Percentiles rank a stretch among this genome's conserved stretches.
Conservation (phyloP, 768 basidiomycete genomes). For the Pleurotus citrinopileatus region DNA sequence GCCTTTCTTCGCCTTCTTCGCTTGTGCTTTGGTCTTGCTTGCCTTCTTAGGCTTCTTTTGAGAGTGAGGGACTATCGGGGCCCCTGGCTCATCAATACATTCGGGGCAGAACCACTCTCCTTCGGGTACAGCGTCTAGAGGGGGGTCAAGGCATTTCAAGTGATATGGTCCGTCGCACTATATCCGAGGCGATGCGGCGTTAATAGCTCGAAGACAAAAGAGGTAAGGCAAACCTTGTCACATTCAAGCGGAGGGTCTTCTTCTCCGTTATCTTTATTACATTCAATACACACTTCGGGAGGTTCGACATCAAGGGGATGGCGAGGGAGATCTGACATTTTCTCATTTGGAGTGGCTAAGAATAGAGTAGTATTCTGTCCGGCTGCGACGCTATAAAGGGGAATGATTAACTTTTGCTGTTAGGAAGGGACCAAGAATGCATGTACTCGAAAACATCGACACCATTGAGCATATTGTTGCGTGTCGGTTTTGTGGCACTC, state of each 20-base stretch:
- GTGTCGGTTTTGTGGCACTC: slow-evolving; percentile 81
- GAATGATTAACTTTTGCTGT: background rate
- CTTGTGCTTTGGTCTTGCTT: slow-evolving; percentile 22
- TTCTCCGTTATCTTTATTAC: slow-evolving; percentile 66
- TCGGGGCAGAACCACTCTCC: slow-evolving; percentile 92
- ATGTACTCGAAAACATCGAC: slow-evolving; percentile 77
- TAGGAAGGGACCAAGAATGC: slow-evolving; percentile 10
- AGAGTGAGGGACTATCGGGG: slow-evolving; percentile 43
- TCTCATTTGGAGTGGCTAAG: slow-evolving; percentile 72
- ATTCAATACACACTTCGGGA: slow-evolving; percentile 68
- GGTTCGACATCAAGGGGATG: slow-evolving; percentile 74
- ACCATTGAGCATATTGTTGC: slow-evolving; percentile 66
- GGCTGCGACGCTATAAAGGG: slow-evolving; percentile 61
- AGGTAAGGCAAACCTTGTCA: slow-evolving; percentile 63
- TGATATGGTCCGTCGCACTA: slow-evolving; percentile 95
- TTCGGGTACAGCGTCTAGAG: slow-evolving; percentile 72
- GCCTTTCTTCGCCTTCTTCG: slow-evolving; percentile 12
- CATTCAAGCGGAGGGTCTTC: slow-evolving; percentile 80
- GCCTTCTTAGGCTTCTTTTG: slow-evolving; percentile 20
- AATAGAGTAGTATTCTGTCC: slow-evolving; percentile 87
- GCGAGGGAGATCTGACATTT: slow-evolving; percentile 73
- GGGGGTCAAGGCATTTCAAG: slow-evolving; percentile 75
- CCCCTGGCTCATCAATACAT: slow-evolving; percentile 60
- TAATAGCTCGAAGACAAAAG: slow-evolving; percentile 4
- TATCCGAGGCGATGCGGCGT: background rate